Evolutionary conservation across 2,329 filamentous ascomycete genomes (phyloP).

Genomic region (Hymenoscyphus fraxineus): DNA sequence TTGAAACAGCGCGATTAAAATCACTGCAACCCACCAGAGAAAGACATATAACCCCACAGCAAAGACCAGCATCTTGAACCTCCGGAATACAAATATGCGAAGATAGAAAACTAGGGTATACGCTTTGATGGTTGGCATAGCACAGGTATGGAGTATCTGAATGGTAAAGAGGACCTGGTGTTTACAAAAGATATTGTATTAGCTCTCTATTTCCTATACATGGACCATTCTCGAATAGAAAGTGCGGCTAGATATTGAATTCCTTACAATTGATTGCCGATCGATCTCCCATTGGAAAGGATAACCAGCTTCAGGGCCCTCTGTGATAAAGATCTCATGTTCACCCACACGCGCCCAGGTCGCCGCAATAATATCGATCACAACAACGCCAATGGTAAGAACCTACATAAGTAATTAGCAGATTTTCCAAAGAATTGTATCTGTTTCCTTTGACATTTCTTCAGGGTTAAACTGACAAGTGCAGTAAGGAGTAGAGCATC

Average conservation of each 20-base stretch:
- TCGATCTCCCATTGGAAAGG: not conserved
- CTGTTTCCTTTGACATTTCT: too few species aligned
- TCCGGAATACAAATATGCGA: not conserved
- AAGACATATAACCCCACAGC: not conserved
- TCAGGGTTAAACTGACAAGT: not conserved
- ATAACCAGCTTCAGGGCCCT: not conserved
- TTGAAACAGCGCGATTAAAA: not conserved
- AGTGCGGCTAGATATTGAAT: not conserved
- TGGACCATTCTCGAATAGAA: too few species aligned
- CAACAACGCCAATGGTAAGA: not conserved
- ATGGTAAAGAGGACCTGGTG: not conserved
- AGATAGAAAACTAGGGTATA: not conserved
- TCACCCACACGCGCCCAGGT: not conserved
- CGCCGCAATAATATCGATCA: conserved; percentile 1
- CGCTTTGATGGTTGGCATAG: not conserved
- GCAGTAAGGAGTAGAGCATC: not conserved
- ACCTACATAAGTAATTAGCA: not conserved
- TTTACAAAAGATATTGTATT: not conserved
- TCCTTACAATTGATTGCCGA: not conserved
- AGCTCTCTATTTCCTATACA: too few species aligned
- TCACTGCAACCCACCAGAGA: not conserved
- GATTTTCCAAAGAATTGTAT: not conserved
- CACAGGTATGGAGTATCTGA: not conserved
- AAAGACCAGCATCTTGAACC: not conserved
- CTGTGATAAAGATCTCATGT: not conserved